Evolutionary conservation across 108 stramenopile species (phyloP).

Genomic region (Pseudonitzschia pungens): DNA sequence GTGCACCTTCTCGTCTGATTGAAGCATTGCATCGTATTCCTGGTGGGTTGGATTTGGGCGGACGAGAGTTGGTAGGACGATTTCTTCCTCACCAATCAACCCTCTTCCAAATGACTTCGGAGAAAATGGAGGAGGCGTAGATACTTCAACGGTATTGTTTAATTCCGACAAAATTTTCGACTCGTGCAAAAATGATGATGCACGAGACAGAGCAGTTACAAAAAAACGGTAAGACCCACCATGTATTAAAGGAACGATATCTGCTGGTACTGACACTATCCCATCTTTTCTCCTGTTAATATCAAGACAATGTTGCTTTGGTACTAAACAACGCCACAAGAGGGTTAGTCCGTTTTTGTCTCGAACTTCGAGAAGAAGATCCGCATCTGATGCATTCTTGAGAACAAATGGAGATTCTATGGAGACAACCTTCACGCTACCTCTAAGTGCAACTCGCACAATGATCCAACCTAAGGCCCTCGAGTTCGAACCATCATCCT

Average conservation of each 20-base stretch:
- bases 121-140: constrained; percentile 43
- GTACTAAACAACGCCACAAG: constrained; percentile 41
- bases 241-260: constrained; percentile 45
- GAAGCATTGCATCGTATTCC: neutral
- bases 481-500: constrained; percentile 10
- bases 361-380: constrained; percentile 44
- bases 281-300: constrained; percentile 10
- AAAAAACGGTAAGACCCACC: constrained; percentile 37
- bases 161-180: constrained; percentile 2
- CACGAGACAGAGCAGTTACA: constrained; percentile 30
- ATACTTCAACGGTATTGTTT: constrained; percentile 18
- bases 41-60: neutral
- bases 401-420: constrained; percentile 60
- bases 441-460: constrained; percentile 48
- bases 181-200: constrained; percentile 15
- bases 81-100: constrained; percentile 36
- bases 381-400: constrained; percentile 37
- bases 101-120: constrained; percentile 39
- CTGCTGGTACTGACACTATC: constrained; percentile 47
- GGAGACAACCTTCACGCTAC: constrained; percentile 56
- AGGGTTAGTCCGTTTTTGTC: constrained; percentile 36
- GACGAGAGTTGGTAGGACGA: constrained; percentile 22
- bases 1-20: constrained; percentile 21
- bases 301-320: neutral
- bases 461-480: constrained; percentile 42